These are phyloP conservation scores for Coprinopsis sp. DNA, from an alignment of 768 basidiomycete species.

Conservation along the genomic window DNA sequence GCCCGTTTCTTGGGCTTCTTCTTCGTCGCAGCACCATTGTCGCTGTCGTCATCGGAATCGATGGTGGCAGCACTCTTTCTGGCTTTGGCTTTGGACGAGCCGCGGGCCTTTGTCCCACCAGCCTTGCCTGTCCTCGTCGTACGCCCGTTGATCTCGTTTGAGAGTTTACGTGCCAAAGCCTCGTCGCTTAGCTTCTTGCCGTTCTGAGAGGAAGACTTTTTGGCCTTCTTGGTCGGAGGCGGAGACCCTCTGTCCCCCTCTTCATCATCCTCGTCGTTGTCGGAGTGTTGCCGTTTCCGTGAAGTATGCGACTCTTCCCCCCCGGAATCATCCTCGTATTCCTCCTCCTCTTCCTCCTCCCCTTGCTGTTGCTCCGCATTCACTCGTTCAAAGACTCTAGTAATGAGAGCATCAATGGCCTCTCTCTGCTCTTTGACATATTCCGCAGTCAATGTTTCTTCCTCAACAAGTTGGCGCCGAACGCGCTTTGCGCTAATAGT, in stretches of 20 bases:
- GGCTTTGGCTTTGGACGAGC: slow-evolving; percentile 33
- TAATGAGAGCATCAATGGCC: slow-evolving; percentile 67
- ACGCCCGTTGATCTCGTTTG: slow-evolving; percentile 64
- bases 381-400: slow-evolving; percentile 58
- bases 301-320: slow-evolving; percentile 24
- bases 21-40: slow-evolving; percentile 35
- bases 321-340: slow-evolving; percentile 22
- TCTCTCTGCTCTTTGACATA: slow-evolving; percentile 62
- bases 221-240: slow-evolving; percentile 44
- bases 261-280: slow-evolving; percentile 29
- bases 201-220: slow-evolving; percentile 46
- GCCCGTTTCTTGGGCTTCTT: slow-evolving; percentile 44
- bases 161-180: slow-evolving; percentile 65
- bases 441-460: slow-evolving; percentile 51
- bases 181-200: slow-evolving; percentile 59
- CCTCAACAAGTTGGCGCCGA: slow-evolving; percentile 61
- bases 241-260: slow-evolving; percentile 24
- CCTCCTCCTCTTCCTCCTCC: slow-evolving; percentile 28
- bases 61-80: slow-evolving; percentile 54
- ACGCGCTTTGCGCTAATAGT: slow-evolving; percentile 89
- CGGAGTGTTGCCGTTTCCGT: slow-evolving; percentile 29
- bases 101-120: slow-evolving; percentile 38
- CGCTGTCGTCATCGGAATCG: slow-evolving; percentile 50
- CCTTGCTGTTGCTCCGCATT: slow-evolving; percentile 33
- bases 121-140: slow-evolving; percentile 43